phyloP scores from a whole-genome alignment of 768 basidiomycete species.

The Kwoniella shandongensis region DNA sequence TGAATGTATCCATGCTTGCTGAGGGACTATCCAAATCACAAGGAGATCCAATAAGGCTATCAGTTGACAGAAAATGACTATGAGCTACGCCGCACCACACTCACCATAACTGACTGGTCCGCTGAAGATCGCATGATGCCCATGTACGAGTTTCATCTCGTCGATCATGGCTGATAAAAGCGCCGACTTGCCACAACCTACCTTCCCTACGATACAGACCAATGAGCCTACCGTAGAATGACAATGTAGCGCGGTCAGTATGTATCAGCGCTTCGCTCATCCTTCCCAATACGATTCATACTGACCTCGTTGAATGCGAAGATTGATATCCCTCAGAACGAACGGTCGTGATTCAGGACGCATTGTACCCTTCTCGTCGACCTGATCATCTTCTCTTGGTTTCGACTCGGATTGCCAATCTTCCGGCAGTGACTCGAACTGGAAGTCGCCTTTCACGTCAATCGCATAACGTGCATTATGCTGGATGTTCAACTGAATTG shows the following conservation, averaged over 20 bases:
- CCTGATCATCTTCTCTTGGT: constrained; percentile 19
- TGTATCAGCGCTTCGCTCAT: too few relatives aligned
- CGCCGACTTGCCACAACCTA: constrained; percentile 51
- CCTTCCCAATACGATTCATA: background rate
- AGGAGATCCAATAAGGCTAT: too few relatives aligned
- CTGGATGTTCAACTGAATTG: constrained; percentile 58
- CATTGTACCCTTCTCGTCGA: constrained; percentile 4
- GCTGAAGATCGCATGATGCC: constrained; percentile 37
- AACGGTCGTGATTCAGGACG: constrained; percentile 51
- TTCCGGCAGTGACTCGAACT: constrained; percentile 47
- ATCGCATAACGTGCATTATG: constrained; percentile 55
- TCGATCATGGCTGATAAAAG: constrained; percentile 45
- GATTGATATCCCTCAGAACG: constrained; percentile 58
- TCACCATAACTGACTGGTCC: constrained; percentile 43
- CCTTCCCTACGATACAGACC: constrained; percentile 46
- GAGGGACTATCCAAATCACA: constrained; percentile 34
- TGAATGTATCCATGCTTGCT: constrained; percentile 52
- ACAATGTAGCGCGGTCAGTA: too few relatives aligned
- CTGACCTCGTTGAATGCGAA: constrained; percentile 31
- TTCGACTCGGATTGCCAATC: constrained; percentile 38
- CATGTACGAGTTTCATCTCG: constrained; percentile 42
- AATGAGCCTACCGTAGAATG: constrained; percentile 31
- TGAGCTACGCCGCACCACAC: too few relatives aligned
- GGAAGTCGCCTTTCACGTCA: constrained; percentile 52
- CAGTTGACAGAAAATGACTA: too few relatives aligned